Conservation (phyloP, 116 monocot genomes). For the Trichopus zeylanicus region DNA sequence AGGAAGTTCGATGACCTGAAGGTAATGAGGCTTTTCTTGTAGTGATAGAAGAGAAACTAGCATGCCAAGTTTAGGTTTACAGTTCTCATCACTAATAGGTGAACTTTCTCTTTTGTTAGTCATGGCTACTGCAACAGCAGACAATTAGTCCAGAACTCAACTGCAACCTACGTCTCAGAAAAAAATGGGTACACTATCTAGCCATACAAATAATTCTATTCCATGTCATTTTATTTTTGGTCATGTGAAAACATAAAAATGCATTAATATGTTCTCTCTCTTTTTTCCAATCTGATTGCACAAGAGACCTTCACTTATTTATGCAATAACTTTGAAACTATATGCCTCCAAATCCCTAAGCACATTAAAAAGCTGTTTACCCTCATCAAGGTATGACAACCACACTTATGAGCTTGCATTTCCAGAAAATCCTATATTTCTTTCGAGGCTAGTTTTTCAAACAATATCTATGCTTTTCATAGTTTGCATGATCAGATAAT, state of each 20-base stretch:
- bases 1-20: constrained; percentile 61
- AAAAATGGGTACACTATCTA: constrained; percentile 48
- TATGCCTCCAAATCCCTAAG: too few species aligned
- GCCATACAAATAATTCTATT: neutral
- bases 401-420: too few species aligned
- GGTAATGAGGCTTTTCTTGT: constrained; percentile 14
- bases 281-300: too few species aligned
- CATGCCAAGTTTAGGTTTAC: neutral
- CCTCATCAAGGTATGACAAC: too few species aligned
- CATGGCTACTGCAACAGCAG: constrained; percentile 78
- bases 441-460: too few species aligned
- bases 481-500: too few species aligned
- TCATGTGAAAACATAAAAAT: neutral
- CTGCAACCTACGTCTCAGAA: constrained; percentile 43
- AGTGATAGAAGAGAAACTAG: neutral
- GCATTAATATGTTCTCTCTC: too few species aligned
- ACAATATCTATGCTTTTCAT: too few species aligned
- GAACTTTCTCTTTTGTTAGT: constrained; percentile 21
- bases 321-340: too few species aligned
- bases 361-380: too few species aligned
- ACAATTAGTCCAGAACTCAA: constrained; percentile 74
- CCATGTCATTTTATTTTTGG: neutral
- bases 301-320: too few species aligned
- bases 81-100: neutral
- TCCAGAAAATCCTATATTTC: too few species aligned